A percentile compares a stretch with the other conserved stretches of the same genome.
phyloP scores from a whole-genome alignment of 257 asterid species.

The Solanum okadae region DNA sequence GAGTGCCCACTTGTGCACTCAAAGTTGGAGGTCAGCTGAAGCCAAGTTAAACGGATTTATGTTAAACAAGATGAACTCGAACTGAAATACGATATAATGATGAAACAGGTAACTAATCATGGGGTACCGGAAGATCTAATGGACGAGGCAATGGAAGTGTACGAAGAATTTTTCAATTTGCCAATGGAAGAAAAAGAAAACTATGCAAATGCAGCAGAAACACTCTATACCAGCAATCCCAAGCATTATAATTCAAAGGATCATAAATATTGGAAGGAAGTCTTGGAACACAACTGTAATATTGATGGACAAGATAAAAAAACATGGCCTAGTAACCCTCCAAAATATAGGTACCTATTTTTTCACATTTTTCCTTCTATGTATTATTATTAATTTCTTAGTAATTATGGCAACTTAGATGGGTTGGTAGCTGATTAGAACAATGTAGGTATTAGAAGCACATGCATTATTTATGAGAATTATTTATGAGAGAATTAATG shows the following conservation, averaged over 20 bases:
- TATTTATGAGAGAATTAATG: too few relatives aligned
- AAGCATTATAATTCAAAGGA: too few relatives aligned
- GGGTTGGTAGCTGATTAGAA: too few relatives aligned
- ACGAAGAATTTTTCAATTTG: neutral
- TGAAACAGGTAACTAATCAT: neutral
- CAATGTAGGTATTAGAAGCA: too few relatives aligned
- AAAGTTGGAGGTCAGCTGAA: too few relatives aligned
- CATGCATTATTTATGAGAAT: too few relatives aligned
- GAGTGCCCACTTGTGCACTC: too few relatives aligned
- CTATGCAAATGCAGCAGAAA: neutral
- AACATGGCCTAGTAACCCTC: constrained; percentile 1
- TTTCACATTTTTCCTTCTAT: neutral
- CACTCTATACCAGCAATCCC: too few relatives aligned
- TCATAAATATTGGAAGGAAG: too few relatives aligned
- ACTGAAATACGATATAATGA: neutral
- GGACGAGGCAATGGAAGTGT: neutral
- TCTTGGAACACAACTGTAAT: neutral
- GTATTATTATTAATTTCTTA: neutral
- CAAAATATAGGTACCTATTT: neutral
- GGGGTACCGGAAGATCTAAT: too few relatives aligned
- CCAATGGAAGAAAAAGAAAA: neutral
- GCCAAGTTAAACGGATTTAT: too few relatives aligned
- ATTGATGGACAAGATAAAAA: neutral
- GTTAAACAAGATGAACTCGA: neutral
- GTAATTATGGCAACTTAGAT: too few relatives aligned